Base-by-base conservation (phyloP, 2,329 filamentous ascomycete species). In the Pezizomycotina sp. region DNA sequence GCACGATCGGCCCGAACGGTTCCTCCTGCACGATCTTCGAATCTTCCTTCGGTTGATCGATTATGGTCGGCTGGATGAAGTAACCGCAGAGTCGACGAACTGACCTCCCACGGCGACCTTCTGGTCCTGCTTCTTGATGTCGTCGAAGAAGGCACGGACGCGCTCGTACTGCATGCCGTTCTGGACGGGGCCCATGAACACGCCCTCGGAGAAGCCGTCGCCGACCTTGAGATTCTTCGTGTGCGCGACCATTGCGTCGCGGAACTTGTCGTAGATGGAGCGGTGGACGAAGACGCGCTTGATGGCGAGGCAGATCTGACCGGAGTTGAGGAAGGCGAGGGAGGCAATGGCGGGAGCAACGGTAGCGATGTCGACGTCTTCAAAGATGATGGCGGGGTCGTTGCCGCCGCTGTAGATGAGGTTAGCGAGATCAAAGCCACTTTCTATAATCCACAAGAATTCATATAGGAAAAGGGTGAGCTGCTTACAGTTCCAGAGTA, bases 251-350 rank as follows among this genome's bases (percentile, higher is more conserved):
- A 65, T 59, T 19, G 57, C 60, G 35, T 59, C 49, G 6, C 60
- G 50, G 50, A 69, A 69, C 18, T 55, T 48, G 27, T 61, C 53
- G 51, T 66, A 67, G 50, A 69, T 67, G 33, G 56, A 53, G 39
- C 64, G 55, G 53, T 73, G 67, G 24, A 74, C 63, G 55, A 71
- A 74, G 34, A 71, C 54, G 4, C 66, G 60, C 53, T 68, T 68
- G 27, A 58, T 62, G 26, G 60, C 59, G 25, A 69, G 58, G 50
- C 66, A 70, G 30, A 68, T 58, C 50, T 74, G 68, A 5, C 69
- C 69, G 2, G 62, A 62, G 57, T 73, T 70, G 36, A 69, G 57
- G 55, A 73, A 71, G 4, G 65, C 60, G 4, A 62, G 58, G 43
- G 61, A 58, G 13, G 64, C 64, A 14, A 69, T 18, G 12, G 66